Evolutionary conservation across 169 alveolate genomes (phyloP).

Genomic region (Ichthyophthirius multifiliis): DNA sequence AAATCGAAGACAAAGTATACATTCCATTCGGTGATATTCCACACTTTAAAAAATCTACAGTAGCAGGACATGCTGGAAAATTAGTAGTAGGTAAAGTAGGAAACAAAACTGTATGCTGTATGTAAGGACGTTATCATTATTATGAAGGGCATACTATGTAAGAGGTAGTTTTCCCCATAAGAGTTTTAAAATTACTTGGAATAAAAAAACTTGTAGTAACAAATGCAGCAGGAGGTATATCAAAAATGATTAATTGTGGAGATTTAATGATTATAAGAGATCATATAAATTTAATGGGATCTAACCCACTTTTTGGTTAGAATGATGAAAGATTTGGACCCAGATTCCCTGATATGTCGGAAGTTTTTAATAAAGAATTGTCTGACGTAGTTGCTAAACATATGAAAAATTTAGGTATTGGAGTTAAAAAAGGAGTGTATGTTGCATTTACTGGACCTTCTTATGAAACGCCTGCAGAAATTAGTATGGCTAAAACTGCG

Average conservation of each 20-base stretch:
- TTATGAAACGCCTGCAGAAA: conserved; percentile 25
- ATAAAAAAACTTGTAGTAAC: not conserved
- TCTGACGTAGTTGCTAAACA: not conserved
- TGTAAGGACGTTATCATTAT: conserved; percentile 13
- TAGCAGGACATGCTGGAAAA: conserved; percentile 6
- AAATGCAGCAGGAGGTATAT: conserved; percentile 15
- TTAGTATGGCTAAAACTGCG: not conserved
- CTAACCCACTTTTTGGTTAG: conserved; percentile 7
- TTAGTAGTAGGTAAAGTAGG: conserved; percentile 6
- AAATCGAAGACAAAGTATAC: not conserved
- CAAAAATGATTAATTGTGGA: not conserved
- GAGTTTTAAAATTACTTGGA: not conserved
- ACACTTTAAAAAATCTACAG: conserved; percentile 13
- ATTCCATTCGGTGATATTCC: conserved; percentile 11
- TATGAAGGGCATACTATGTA: conserved; percentile 8
- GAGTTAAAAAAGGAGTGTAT: conserved; percentile 9
- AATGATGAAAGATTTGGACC: conserved; percentile 15
- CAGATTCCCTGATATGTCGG: conserved; percentile 18
- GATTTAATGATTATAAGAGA: conserved; percentile 21
- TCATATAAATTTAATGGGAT: conserved; percentile 10
- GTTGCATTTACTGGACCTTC: conserved; percentile 10
- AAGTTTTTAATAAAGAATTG: not conserved
- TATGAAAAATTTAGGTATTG: conserved; percentile 2
- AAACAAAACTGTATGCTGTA: not conserved
- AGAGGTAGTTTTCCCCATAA: conserved; percentile 16